Percentiles rank a stretch among this genome's conserved stretches.
Evolutionary conservation across 1,284 basidiomycete species (phyloP).

Genomic region (Moniliella sp.): DNA sequence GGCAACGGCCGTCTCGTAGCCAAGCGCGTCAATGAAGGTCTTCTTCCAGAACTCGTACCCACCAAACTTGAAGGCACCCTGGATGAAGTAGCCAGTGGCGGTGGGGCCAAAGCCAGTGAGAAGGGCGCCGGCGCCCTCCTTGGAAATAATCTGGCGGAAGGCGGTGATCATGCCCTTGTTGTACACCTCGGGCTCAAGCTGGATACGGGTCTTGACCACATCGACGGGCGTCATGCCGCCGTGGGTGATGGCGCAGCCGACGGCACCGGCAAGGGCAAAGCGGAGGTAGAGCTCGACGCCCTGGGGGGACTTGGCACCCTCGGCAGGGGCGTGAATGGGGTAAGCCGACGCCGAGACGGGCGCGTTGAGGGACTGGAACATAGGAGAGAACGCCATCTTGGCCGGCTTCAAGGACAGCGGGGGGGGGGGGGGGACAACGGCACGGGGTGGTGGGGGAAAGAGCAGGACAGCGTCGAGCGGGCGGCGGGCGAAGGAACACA

Average conservation of each 20-base stretch:
- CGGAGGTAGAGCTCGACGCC: too few species aligned
- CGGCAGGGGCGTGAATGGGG: too few species aligned
- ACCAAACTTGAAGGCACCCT: slow-evolving; percentile 33
- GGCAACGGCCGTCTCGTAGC: slow-evolving; percentile 24
- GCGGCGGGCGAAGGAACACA: too few species aligned
- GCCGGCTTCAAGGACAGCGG: too few species aligned
- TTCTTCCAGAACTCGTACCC: slow-evolving; percentile 34
- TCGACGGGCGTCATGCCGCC: slow-evolving; percentile 38
- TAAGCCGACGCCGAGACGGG: too few species aligned
- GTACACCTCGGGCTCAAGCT: slow-evolving; percentile 48
- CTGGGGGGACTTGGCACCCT: too few species aligned
- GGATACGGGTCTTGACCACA: slow-evolving; percentile 59
- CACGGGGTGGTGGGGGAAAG: too few species aligned
- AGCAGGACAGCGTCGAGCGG: too few species aligned
- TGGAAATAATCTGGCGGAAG: slow-evolving; percentile 29
- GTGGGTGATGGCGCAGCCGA: slow-evolving; percentile 81
- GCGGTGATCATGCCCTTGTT: slow-evolving; percentile 37
- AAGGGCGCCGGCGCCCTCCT: slow-evolving; percentile 29
- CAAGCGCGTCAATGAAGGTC: slow-evolving; percentile 25
- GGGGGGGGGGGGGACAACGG: too few species aligned
- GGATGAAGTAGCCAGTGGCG: slow-evolving; percentile 28
- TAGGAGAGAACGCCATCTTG: too few species aligned
- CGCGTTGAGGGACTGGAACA: too few species aligned
- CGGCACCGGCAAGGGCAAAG: slow-evolving; percentile 56
- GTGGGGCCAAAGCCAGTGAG: slow-evolving; percentile 32